phyloP scores from a whole-genome alignment of 441 rosid genomes.

The California macrophylla region DNA sequence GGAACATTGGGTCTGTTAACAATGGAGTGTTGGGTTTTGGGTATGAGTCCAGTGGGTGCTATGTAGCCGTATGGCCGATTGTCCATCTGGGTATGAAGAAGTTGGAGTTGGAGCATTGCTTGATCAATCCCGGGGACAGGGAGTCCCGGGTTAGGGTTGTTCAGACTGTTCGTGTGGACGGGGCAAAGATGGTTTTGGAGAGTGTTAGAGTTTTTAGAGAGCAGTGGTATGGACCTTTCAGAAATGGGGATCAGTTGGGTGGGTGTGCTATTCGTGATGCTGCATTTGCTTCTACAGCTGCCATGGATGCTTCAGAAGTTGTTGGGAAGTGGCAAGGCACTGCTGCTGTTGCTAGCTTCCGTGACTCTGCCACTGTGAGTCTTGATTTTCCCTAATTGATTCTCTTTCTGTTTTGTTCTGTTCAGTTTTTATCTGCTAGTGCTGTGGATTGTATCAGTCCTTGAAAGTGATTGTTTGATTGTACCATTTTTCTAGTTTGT shows the following conservation, averaged over 20 bases:
- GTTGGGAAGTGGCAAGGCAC: conserved; percentile 52
- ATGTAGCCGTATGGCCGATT: conserved; percentile 58
- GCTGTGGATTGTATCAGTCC: not conserved
- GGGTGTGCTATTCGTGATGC: conserved; percentile 75
- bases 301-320: conserved; percentile 39
- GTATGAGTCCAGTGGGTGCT: conserved; percentile 56
- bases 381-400: not conserved
- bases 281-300: conserved; percentile 65
- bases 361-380: conserved; percentile 43
- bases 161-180: conserved; percentile 33
- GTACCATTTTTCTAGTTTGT: not conserved
- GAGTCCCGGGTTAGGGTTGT: conserved; percentile 76
- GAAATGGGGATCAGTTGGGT: conserved; percentile 76
- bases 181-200: conserved; percentile 29
- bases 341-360: conserved; percentile 34
- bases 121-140: conserved; percentile 59
- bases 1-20: conserved; percentile 26
- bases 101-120: conserved; percentile 70
- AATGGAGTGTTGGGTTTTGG: conserved; percentile 46
- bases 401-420: not conserved
- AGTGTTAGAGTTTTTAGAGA: conserved; percentile 55
- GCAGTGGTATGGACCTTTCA: conserved; percentile 80
- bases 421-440: not conserved
- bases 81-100: conserved; percentile 18
- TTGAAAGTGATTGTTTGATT: not conserved